phyloP scores from a whole-genome alignment of 306 rosid genomes.

The Cicer pinnatifidum region DNA sequence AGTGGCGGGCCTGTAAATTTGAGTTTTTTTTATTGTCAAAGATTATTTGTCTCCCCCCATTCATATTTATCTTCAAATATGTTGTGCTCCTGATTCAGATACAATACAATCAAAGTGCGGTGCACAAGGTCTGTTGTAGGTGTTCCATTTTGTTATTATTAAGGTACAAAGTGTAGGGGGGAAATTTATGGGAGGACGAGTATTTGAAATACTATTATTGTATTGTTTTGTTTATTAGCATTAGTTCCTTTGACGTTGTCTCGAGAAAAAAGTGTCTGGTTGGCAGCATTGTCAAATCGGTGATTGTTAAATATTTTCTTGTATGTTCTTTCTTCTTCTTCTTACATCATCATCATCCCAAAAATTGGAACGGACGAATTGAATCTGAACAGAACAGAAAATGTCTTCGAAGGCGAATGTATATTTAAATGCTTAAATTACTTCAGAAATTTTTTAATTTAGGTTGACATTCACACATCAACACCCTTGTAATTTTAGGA shows the following conservation, averaged over 20 bases:
- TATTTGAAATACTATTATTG: slow-evolving; percentile 50
- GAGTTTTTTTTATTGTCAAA: slow-evolving; percentile 50
- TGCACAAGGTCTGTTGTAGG: slow-evolving; percentile 59
- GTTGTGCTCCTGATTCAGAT: slow-evolving; percentile 54
- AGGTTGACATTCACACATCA: no score
- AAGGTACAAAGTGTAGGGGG: slow-evolving; percentile 46
- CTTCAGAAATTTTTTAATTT: no score
- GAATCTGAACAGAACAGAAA: no score
- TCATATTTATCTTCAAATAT: slow-evolving; percentile 48
- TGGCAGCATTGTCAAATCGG: background rate
- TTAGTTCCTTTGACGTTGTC: slow-evolving; percentile 31
- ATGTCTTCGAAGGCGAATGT: no score
- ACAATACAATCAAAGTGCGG: slow-evolving; percentile 49
- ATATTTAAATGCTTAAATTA: no score
- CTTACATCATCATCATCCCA: no score
- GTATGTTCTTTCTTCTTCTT: background rate
- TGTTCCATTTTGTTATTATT: slow-evolving; percentile 43
- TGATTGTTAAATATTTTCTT: background rate
- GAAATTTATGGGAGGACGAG: slow-evolving; percentile 47
- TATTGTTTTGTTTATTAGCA: slow-evolving; percentile 43
- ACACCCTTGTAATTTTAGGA: no score
- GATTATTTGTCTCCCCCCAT: slow-evolving; percentile 58
- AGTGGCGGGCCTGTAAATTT: slow-evolving; percentile 85
- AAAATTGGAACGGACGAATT: no score
- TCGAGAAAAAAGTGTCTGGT: background rate